A percentile compares a stretch with the other conserved stretches of the same genome.
phyloP scores from a whole-genome alignment of 352 stramenopile genomes.

The Phytophthora megakarya region DNA sequence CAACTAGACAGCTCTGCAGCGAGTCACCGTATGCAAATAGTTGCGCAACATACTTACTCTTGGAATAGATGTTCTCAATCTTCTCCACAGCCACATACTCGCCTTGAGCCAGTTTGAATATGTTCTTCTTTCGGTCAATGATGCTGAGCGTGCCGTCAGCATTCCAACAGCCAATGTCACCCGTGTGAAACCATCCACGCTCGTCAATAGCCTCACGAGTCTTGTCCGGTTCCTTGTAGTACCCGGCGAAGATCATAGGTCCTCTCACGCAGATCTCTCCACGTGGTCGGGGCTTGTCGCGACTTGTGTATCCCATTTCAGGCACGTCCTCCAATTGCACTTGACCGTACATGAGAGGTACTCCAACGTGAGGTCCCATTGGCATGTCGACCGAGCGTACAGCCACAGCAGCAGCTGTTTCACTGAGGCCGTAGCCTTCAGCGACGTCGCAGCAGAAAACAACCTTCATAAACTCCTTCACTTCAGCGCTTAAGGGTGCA shows the following conservation, averaged over 20 bases:
- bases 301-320: constrained; percentile 94
- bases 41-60: constrained; percentile 90
- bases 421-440: constrained; percentile 95
- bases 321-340: constrained; percentile 93
- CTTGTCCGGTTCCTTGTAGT: constrained; percentile 93
- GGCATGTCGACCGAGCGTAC: constrained; percentile 54
- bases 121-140: constrained; percentile 90
- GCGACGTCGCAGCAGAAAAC: constrained; percentile 89
- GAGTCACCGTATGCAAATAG: constrained; percentile 96
- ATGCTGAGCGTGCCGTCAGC: constrained; percentile 88
- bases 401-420: constrained; percentile 86
- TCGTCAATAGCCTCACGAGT: constrained; percentile 89
- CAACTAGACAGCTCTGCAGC: constrained; percentile 91
- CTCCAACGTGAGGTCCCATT: constrained; percentile 90
- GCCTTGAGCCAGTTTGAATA: constrained; percentile 91
- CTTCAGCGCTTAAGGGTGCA: constrained; percentile 87
- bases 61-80: constrained; percentile 94
- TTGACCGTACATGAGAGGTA: constrained; percentile 78
- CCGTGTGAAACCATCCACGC: constrained; percentile 95
- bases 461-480: constrained; percentile 94
- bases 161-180: constrained; percentile 94
- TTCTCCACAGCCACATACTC: constrained; percentile 96
- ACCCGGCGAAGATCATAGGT: constrained; percentile 84
- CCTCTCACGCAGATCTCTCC: constrained; percentile 65
- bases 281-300: constrained; percentile 54